These are phyloP conservation scores for Diplodia corticola DNA, from an alignment of 2,329 filamentous ascomycete genomes.

Conservation along the genomic window DNA sequence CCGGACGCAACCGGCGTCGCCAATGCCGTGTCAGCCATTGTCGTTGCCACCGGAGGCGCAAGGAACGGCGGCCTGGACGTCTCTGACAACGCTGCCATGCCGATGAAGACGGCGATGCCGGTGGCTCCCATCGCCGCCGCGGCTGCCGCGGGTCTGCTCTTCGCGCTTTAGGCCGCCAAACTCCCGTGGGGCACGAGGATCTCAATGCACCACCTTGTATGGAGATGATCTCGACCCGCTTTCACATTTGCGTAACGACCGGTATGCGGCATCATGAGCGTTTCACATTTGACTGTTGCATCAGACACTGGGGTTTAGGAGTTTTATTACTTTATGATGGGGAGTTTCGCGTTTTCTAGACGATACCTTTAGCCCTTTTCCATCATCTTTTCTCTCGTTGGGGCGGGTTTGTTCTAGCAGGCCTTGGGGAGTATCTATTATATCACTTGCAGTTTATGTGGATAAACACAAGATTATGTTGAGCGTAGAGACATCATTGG, in stretches of 20 bases:
- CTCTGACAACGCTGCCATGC: constrained; percentile 25
- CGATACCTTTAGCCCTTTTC: constrained; percentile 1
- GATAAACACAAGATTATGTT: not conserved
- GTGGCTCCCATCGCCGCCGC: constrained; percentile 12
- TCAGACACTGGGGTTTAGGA: not conserved
- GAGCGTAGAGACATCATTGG: not conserved
- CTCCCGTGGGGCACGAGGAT: not conserved
- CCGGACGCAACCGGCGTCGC: constrained; percentile 55
- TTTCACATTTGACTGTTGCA: not conserved
- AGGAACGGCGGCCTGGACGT: constrained; percentile 38
- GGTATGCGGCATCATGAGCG: constrained; percentile 2
- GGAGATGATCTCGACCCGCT: not conserved
- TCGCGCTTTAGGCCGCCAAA: constrained; percentile 13
- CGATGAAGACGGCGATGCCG: constrained; percentile 25
- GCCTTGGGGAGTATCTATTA: not conserved
- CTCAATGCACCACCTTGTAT: not conserved
- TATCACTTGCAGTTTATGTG: not conserved
- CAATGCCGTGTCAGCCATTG: constrained; percentile 52
- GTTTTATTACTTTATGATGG: not conserved
- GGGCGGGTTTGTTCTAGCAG: not conserved
- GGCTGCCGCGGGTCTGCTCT: constrained; percentile 21
- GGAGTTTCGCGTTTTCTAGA: constrained; percentile 12
- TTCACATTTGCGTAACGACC: constrained; percentile 5
- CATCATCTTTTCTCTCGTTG: not conserved
- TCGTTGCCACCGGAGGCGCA: constrained; percentile 47